These are phyloP conservation scores for Dryas drummondii DNA, from an alignment of 306 rosid genomes.

Conservation along the genomic window DNA sequence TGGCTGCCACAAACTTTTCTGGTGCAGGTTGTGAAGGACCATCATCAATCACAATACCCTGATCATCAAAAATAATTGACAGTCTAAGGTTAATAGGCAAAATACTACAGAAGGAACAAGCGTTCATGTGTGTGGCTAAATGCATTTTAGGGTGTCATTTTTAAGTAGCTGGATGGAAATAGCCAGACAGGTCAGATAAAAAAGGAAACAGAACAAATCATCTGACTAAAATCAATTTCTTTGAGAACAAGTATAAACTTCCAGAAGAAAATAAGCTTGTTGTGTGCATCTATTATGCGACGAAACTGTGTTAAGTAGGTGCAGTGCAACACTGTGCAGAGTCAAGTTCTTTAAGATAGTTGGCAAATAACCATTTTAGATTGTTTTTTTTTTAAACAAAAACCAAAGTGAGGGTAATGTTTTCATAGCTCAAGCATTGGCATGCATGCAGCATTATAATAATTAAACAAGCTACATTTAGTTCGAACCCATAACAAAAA, in stretches of 20 bases:
- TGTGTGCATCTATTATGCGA: not conserved
- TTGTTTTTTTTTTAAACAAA: too few species aligned
- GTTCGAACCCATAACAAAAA: conserved; percentile 3
- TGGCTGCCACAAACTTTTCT: conserved; percentile 81
- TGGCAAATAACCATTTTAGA: not conserved
- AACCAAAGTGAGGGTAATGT: not conserved
- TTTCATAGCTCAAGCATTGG: conserved; percentile 13
- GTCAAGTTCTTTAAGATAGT: not conserved
- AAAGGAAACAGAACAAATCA: not conserved
- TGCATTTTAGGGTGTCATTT: not conserved
- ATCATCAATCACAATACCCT: conserved; percentile 74
- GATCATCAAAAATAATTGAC: conserved; percentile 26
- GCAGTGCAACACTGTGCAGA: not conserved
- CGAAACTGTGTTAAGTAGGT: not conserved
- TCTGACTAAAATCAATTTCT: too few species aligned
- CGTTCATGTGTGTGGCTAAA: not conserved
- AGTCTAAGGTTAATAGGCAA: conserved; percentile 2
- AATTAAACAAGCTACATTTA: not conserved
- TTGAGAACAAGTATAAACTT: too few species aligned
- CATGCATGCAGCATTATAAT: not conserved
- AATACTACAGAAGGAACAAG: not conserved
- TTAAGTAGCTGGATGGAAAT: not conserved
- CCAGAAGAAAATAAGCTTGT: too few species aligned
- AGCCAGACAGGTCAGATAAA: not conserved
- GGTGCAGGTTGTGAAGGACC: conserved; percentile 47